Percentiles rank a stretch among this genome's conserved stretches.
phyloP scores from a whole-genome alignment of 177 flowering plant genomes.

The Tripterygium wilfordii region DNA sequence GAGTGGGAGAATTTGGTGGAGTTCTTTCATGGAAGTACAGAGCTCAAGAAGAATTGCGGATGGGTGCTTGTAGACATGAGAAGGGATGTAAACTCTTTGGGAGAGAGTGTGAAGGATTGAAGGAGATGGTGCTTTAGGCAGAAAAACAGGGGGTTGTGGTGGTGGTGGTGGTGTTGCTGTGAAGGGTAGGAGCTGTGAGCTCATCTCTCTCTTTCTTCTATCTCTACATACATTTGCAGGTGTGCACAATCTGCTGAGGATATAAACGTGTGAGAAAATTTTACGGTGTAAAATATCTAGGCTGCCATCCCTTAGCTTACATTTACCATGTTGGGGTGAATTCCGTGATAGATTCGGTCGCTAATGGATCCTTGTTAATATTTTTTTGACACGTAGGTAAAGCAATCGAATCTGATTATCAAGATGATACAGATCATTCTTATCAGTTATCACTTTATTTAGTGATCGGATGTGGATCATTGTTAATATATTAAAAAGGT shows the following conservation, averaged over 20 bases:
- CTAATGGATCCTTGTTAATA: too few species aligned
- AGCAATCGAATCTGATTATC: too few species aligned
- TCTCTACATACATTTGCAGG: not conserved
- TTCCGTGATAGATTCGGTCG: too few species aligned
- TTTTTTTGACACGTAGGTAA: too few species aligned
- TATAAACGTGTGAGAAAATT: not conserved
- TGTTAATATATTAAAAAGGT: too few species aligned
- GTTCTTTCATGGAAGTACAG: constrained; percentile 52
- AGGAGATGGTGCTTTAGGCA: not conserved
- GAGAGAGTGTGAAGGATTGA: constrained; percentile 11
- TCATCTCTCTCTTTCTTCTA: too few species aligned
- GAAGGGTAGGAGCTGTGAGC: constrained; percentile 11
- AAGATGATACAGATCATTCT: too few species aligned
- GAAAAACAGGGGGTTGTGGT: constrained; percentile 1
- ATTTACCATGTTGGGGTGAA: too few species aligned
- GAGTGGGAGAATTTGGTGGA: constrained; percentile 57
- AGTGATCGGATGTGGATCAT: too few species aligned
- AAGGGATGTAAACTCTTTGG: constrained; percentile 39
- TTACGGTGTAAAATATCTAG: not conserved
- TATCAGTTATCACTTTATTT: too few species aligned
- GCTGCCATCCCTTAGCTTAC: too few species aligned
- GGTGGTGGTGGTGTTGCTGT: constrained; percentile 6
- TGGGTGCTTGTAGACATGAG: constrained; percentile 56
- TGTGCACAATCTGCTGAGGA: not conserved
- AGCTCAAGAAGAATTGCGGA: constrained; percentile 61